Base-by-base conservation (phyloP, 2,329 filamentous ascomycete genomes). In the Stromatinia cepivora region DNA sequence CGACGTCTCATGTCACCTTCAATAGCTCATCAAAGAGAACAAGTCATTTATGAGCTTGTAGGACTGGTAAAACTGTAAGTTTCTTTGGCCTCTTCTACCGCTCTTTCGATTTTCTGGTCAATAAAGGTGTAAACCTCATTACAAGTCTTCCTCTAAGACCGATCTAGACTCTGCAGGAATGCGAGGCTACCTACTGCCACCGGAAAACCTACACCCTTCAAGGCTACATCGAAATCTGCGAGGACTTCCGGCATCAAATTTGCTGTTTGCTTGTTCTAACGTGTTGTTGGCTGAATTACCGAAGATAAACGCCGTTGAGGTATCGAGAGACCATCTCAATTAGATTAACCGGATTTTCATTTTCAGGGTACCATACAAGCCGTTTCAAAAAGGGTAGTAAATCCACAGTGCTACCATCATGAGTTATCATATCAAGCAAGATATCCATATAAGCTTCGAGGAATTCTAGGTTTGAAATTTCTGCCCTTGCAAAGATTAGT, bases 21-120 rank as follows among this genome's bases (percentile, higher is more conserved):
- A 63, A 20, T 1, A 52, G 25, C 48, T 63, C 46, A 52, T 52
- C 59, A 20, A 50, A 46, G 28, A 63, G 59, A 50, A 39, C 36
- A 50, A 50, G 34, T 50, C 59, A 45, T 39, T 22, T 11, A 25
- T 8, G 20, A 6, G 2, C 17, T 63, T 31, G 46, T 5, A 3
- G 25, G 20, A 39, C 20, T 17, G 13, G 20, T 63, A 13, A 17
- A 15, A 58, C 20, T 39, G 3, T 28, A 58, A 34, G 4, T 6
- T 3, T 39, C 11, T 1, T 58, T 22, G 11, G 54, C 7, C 8
- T 25, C n/a, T 11, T 48, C 45, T 7, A 63, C 48, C 20, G 46
- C 59, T 46, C 59, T 34, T 6, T 63, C 28, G 17, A 52, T 50
- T 13, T 63, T 20, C 46, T 25, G 28, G 28, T 52, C 59, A 31